phyloP scores from a whole-genome alignment of 225 moss, liverwort and hornwort species.

The Physcomitrellopsis africana region DNA sequence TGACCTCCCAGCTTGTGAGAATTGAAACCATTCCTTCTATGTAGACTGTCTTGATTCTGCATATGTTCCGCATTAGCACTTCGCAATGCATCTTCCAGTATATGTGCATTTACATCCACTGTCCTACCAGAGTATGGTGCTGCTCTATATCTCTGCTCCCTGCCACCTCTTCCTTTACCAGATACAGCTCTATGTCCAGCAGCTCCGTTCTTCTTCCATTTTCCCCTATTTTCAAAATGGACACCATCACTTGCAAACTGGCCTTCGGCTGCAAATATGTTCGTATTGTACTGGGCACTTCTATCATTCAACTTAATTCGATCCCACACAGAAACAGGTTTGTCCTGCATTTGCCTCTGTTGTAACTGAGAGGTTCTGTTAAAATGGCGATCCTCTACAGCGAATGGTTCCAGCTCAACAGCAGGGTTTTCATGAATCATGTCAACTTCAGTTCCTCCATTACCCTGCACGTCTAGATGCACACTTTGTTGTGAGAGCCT shows the following conservation, averaged over 20 bases:
- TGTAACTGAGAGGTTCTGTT: conserved; percentile 26
- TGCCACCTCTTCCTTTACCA: conserved; percentile 51
- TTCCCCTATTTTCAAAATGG: conserved; percentile 54
- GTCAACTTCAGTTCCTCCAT: conserved; percentile 46
- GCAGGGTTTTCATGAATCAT: conserved; percentile 35
- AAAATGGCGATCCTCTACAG: conserved; percentile 34
- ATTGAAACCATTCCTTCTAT: conserved; percentile 35
- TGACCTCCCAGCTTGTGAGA: conserved; percentile 36
- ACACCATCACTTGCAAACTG: conserved; percentile 50
- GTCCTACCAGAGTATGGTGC: conserved; percentile 35
- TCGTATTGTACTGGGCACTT: conserved; percentile 37
- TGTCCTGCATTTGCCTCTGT: conserved; percentile 47
- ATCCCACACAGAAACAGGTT: conserved; percentile 79
- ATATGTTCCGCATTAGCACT: conserved; percentile 49
- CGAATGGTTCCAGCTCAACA: conserved; percentile 15
- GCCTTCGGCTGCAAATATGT: conserved; percentile 33
- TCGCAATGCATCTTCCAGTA: conserved; percentile 55
- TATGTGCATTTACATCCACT: conserved; percentile 43
- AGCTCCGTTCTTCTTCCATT: conserved; percentile 64
- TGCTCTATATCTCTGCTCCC: conserved; percentile 39
- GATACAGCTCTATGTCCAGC: conserved; percentile 37
- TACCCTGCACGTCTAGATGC: conserved; percentile 56
- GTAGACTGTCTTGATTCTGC: conserved; percentile 37
- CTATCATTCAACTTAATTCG: conserved; percentile 63
- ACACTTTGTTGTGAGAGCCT: conserved; percentile 33